Evolutionary conservation across 306 rosid genomes (phyloP).

Genomic region (Lathyrus aphaca): DNA sequence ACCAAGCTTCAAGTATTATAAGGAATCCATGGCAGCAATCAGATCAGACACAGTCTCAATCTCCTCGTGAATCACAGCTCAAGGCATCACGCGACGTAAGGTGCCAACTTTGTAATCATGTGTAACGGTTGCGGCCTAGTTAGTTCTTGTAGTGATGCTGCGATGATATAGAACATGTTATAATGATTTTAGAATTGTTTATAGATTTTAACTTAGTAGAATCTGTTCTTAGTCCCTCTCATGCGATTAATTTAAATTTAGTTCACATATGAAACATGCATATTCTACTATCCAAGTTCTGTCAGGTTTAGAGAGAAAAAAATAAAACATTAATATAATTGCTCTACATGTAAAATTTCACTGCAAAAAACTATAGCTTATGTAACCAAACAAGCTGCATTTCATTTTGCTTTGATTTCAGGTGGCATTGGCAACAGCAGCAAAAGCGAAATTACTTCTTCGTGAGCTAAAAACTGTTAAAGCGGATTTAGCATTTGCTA

Average conservation of each 20-base stretch:
- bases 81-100: slow-evolving; percentile 99
- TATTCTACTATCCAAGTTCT: neutral
- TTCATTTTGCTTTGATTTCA: slow-evolving; percentile 43
- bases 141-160: slow-evolving; percentile 40
- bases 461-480: slow-evolving; percentile 94
- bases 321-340: neutral
- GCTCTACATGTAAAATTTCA: neutral
- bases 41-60: slow-evolving; percentile 41
- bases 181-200: slow-evolving; percentile 17
- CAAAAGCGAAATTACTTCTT: slow-evolving; percentile 91
- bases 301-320: neutral
- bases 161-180: slow-evolving; percentile 6
- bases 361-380: neutral
- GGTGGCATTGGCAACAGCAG: slow-evolving; percentile 99
- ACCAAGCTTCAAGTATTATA: slow-evolving; percentile 43
- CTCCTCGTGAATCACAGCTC: slow-evolving; percentile 76
- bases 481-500: slow-evolving; percentile 91
- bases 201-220: neutral
- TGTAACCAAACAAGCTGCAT: slow-evolving; percentile 35
- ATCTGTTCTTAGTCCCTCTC: neutral
- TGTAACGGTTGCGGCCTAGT: slow-evolving; percentile 40
- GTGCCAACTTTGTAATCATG: slow-evolving; percentile 80
- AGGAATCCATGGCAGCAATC: slow-evolving; percentile 52
- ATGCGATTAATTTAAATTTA: neutral
- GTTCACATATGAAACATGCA: neutral